These are phyloP conservation scores for Pinus taeda DNA, from an alignment of 75 land plant species.

Conservation along the genomic window DNA sequence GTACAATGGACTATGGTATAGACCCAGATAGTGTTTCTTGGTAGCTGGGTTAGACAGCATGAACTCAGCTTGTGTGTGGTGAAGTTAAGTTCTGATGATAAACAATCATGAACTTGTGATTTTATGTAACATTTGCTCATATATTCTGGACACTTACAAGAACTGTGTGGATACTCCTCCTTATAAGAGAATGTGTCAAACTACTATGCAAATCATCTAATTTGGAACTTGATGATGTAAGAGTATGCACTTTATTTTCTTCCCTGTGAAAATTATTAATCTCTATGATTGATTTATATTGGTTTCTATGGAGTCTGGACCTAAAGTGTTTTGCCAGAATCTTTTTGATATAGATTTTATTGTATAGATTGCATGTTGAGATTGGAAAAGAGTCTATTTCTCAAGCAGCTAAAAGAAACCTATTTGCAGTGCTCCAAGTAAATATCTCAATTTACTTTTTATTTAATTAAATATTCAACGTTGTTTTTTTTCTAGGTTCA, in stretches of 20 bases:
- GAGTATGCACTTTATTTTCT: neutral
- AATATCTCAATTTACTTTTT: neutral
- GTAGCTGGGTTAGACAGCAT: neutral
- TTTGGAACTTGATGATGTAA: neutral
- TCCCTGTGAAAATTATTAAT: neutral
- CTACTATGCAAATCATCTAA: neutral
- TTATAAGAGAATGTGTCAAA: neutral
- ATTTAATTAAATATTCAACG: neutral
- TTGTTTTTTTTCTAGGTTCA: neutral
- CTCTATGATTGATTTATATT: neutral
- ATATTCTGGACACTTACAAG: neutral
- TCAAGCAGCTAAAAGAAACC: neutral
- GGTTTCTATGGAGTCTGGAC: no score
- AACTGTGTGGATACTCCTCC: neutral
- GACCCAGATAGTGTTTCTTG: neutral
- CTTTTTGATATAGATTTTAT: neutral
- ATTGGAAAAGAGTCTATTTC: neutral
- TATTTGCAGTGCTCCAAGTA: neutral
- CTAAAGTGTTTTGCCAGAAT: neutral
- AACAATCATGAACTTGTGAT: neutral
- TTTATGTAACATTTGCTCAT: neutral
- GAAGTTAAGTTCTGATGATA: neutral
- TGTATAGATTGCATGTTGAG: neutral
- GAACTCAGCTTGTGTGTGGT: neutral
- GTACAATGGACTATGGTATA: neutral